Evolutionary conservation across 1,284 basidiomycete species (phyloP), one percentile per base, ranked within the genome.

Genomic region (Tremellales sp.): DNA sequence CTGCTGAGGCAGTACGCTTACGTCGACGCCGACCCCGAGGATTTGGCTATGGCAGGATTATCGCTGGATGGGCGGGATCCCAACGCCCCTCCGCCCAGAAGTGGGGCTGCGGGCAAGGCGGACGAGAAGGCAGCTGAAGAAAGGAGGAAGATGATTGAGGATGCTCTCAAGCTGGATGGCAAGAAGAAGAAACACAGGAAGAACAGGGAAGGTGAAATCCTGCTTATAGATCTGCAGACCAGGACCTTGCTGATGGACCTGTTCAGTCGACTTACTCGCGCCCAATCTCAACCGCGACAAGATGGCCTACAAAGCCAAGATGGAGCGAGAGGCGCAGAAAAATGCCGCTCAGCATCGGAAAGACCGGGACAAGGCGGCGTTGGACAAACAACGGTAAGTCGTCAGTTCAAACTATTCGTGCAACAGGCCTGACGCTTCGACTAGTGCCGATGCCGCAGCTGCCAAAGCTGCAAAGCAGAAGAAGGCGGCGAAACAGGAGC

Each of bases 401-500:
- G 4, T 3, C n/a, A 29, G 17, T 40, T 25, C 39, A 17, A 19
- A 17, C 19, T 40, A 10, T 19, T 33, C 10, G 39, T 8, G n/a
- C 10, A 40, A 10, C 37, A 19, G 8, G 37, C 10, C n/a, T 8
- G 8, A n/a, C 29, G 10, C 29, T 10, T 10, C 29, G 11, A 39
- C 2, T 45, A 73, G 72, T 15, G 68, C 67, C 13, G 73, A 75
- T 54, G 56, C 61, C 43, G 73, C 71, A 0, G 68, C 68, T 51
- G 68, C 70, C 3, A 74, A 74, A 48, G 68, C 68, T 7, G 74
- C 73, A 25, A 67, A 69, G 56, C 70, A 74, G 64, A 72, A 73
- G 55, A 74, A 72, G 53, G 72, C 70, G 3, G 64, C 64, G 19
- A 75, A 74, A 58, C 65, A 66, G 52, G 70, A 75, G 51, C 54